Evolutionary conservation across 495 filamentous ascomycete species (phyloP).

Genomic region (Ascodesmis nigricans): DNA sequence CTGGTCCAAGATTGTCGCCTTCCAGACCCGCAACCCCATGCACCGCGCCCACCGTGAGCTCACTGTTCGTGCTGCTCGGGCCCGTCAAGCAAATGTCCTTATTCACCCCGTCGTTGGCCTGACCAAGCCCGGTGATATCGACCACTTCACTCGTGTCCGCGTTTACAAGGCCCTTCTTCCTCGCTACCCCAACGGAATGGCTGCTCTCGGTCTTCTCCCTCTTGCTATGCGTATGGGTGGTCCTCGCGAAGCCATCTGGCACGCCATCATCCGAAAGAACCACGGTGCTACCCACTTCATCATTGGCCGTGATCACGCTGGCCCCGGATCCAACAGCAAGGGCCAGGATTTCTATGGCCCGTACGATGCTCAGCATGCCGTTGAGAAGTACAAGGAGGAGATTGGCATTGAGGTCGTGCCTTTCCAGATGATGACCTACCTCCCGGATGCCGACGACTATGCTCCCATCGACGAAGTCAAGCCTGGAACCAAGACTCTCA

Average conservation of each 20-base stretch:
- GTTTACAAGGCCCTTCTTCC: slow-evolving; percentile 95
- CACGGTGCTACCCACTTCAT: slow-evolving; percentile 99
- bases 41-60: slow-evolving; percentile 93
- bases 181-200: slow-evolving; percentile 98
- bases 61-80: slow-evolving; percentile 86
- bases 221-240: slow-evolving; percentile 99
- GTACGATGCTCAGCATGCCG: slow-evolving; percentile 92
- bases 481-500: slow-evolving; percentile 64
- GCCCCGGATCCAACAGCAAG: slow-evolving; percentile 88
- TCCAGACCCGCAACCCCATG: slow-evolving; percentile 98
- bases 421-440: slow-evolving; percentile 98
- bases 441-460: slow-evolving; percentile 93
- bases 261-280: slow-evolving; percentile 99
- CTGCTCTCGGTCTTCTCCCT: slow-evolving; percentile 82
- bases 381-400: slow-evolving; percentile 90
- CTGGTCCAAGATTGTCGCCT: slow-evolving; percentile 89
- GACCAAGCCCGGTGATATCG: slow-evolving; percentile 96
- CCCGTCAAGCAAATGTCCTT: slow-evolving; percentile 89
- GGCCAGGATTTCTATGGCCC: slow-evolving; percentile 95
- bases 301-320: slow-evolving; percentile 91
- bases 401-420: slow-evolving; percentile 96
- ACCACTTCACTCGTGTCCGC: slow-evolving; percentile 97
- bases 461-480: slow-evolving; percentile 73
- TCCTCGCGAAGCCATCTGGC: slow-evolving; percentile 96
- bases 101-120: slow-evolving; percentile 97